These are phyloP conservation scores for Neopestalotiopsis rosae DNA, from an alignment of 2,329 filamentous ascomycete genomes.

Conservation along the genomic window DNA sequence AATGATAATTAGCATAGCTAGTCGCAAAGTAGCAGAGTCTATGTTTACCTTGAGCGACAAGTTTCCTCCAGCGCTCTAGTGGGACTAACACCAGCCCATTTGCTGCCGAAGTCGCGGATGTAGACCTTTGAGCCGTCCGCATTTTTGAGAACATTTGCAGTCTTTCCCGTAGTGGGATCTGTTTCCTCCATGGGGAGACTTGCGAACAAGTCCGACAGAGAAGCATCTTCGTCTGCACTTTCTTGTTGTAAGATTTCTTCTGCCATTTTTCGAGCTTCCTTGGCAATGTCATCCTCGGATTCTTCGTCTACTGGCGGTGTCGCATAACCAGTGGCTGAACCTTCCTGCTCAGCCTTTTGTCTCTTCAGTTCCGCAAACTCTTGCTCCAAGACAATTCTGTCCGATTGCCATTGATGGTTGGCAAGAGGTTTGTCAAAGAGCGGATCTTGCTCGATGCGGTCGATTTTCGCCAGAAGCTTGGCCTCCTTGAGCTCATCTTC, in stretches of 20 bases:
- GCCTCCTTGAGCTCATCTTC: slow-evolving; percentile 55
- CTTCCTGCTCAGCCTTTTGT: slow-evolving; percentile 40
- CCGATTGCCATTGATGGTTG: slow-evolving; percentile 68
- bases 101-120: slow-evolving; percentile 80
- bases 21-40: background rate
- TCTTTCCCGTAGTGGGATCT: slow-evolving; percentile 63
- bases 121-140: slow-evolving; percentile 60
- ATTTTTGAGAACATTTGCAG: slow-evolving; percentile 59
- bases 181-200: slow-evolving; percentile 66
- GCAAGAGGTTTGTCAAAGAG: slow-evolving; percentile 73
- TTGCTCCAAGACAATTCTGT: slow-evolving; percentile 64
- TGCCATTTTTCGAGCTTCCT: slow-evolving; percentile 63
- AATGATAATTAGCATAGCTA: slow-evolving; percentile 13
- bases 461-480: slow-evolving; percentile 75
- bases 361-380: slow-evolving; percentile 60
- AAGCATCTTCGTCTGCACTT: slow-evolving; percentile 58
- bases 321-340: slow-evolving; percentile 35
- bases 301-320: slow-evolving; percentile 28
- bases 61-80: slow-evolving; percentile 81
- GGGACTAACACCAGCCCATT: slow-evolving; percentile 78
- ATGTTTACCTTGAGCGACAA: slow-evolving; percentile 74
- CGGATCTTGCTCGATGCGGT: slow-evolving; percentile 77
- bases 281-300: slow-evolving; percentile 51
- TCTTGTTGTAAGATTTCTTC: slow-evolving; percentile 61
- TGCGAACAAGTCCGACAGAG: slow-evolving; percentile 61